phyloP scores from a whole-genome alignment of 441 rosid species.

The Gossypium aridum region DNA sequence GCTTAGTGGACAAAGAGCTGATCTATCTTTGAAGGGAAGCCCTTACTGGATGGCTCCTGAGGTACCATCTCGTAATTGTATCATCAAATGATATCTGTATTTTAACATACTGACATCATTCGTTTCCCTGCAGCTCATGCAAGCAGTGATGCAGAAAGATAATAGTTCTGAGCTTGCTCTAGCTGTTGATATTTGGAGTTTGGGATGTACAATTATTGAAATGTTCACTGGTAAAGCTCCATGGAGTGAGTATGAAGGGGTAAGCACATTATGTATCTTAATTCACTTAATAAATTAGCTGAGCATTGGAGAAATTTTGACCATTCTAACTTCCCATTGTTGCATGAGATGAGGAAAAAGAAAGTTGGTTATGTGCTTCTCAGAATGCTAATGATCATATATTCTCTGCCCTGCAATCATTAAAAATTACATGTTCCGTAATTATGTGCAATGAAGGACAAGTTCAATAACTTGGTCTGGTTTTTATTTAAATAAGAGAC shows the following conservation, averaged over 20 bases:
- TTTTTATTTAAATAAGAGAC: background rate
- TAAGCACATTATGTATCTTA: conserved; percentile 26
- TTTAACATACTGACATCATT: conserved; percentile 19
- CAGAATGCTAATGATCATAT: background rate
- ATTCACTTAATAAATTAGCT: background rate
- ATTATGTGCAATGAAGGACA: background rate
- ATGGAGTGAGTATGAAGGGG: conserved; percentile 96
- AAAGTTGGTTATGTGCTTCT: background rate
- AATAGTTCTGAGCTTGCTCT: conserved; percentile 66
- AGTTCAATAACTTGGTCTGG: background rate
- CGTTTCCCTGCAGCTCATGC: conserved; percentile 62
- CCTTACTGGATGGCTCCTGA: conserved; percentile 99
- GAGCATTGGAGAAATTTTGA: background rate
- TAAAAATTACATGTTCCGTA: background rate
- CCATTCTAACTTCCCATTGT: background rate
- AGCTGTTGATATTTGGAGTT: conserved; percentile 97
- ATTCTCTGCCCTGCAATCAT: background rate
- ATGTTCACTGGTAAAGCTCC: conserved; percentile 97
- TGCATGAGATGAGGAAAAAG: background rate
- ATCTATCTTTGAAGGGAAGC: conserved; percentile 89
- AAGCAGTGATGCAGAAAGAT: conserved; percentile 85
- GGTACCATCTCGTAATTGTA: conserved; percentile 35
- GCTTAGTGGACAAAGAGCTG: conserved; percentile 85
- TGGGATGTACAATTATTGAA: conserved; percentile 95
- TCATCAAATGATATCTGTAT: conserved; percentile 4